phyloP scores from a whole-genome alignment of 768 basidiomycete species.

The Kwoniella newhampshirensis region DNA sequence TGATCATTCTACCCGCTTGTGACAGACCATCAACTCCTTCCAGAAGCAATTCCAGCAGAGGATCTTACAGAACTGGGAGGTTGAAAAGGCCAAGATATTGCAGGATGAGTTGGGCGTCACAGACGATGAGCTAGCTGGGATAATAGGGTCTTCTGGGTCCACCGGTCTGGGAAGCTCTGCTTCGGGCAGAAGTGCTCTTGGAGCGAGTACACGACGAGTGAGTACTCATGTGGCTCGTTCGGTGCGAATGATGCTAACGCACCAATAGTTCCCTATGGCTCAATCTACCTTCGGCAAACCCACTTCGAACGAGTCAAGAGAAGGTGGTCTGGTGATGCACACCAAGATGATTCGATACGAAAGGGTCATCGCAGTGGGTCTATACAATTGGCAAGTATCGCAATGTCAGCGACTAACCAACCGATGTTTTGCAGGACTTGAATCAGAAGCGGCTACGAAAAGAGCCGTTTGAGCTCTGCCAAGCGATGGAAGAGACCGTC shows the following conservation, averaged over 20 bases:
- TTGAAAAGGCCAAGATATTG: conserved; percentile 39
- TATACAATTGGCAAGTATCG: conserved; percentile 58
- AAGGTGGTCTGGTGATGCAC: conserved; percentile 48
- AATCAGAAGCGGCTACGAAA: conserved; percentile 38
- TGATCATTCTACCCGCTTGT: conserved; percentile 1
- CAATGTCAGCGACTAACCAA: conserved; percentile 57
- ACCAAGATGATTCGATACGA: conserved; percentile 83
- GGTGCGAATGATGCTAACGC: not conserved
- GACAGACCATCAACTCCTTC: conserved; percentile 41
- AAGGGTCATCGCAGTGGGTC: conserved; percentile 76
- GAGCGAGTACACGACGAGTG: conserved; percentile 40
- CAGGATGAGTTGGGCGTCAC: conserved; percentile 49
- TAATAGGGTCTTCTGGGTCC: conserved; percentile 12
- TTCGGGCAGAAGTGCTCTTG: conserved; percentile 36
- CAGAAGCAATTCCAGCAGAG: conserved; percentile 44
- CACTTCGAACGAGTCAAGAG: conserved; percentile 21
- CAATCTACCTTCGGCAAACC: conserved; percentile 25
- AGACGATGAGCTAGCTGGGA: conserved; percentile 38
- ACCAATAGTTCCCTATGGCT: conserved; percentile 39
- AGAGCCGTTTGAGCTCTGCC: conserved; percentile 44
- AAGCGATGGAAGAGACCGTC: conserved; percentile 39
- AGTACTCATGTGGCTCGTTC: conserved; percentile 4
- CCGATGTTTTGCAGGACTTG: conserved; percentile 30
- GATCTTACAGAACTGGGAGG: conserved; percentile 45
- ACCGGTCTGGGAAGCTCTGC: conserved; percentile 18